Base-by-base conservation (phyloP, 352 stramenopile genomes). In the Thraustochytrium sp. region DNA sequence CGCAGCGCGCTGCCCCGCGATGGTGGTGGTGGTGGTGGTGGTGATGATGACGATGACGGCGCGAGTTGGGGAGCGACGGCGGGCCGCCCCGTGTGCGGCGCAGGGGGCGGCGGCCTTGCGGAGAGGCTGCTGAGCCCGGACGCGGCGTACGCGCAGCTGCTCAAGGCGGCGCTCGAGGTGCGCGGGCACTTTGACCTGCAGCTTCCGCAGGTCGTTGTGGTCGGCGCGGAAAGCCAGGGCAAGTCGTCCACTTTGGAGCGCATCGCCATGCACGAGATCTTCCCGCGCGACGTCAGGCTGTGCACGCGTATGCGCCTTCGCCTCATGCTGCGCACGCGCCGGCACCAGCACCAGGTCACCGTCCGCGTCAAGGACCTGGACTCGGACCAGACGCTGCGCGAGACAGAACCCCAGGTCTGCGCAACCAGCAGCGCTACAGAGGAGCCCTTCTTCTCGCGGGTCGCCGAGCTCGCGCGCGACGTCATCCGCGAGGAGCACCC, bases 321-420 rank as follows among this genome's bases (percentile, higher is more conserved):
- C n/a, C n/a, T n/a, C n/a, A n/a, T n/a, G n/a, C n/a, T n/a, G n/a
- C n/a, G n/a, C n/a, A n/a, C n/a, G n/a, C n/a, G n/a, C n/a, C n/a
- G n/a, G n/a, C 8, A 53, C 54, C 26, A 72, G 29, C 5, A 75
- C 31, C 34, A 75, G 23, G 26, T n/a, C 44, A 8, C 40, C 23
- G 34, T 31, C 13, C n/a, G 62, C 75, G 13, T 75, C 80, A n/a
- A 51, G 84, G 59, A 86, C 88, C 44, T 74, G 85, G 13, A 87
- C 88, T 82, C 82, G 64, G 23, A 80, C 89, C 2, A 42, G 86
- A 1, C 88, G 86, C 59, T 84, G 5, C 49, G 83, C 8, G 88
- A 90, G 55, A 68, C 23, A n/a, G n/a, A n/a, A n/a, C n/a, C n/a
- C n/a, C n/a, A n/a, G n/a, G n/a, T n/a, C n/a, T n/a, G n/a, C n/a